Evolutionary conservation across 169 alveolate genomes (phyloP).

Genomic region (Plasmodium knowlesi): DNA sequence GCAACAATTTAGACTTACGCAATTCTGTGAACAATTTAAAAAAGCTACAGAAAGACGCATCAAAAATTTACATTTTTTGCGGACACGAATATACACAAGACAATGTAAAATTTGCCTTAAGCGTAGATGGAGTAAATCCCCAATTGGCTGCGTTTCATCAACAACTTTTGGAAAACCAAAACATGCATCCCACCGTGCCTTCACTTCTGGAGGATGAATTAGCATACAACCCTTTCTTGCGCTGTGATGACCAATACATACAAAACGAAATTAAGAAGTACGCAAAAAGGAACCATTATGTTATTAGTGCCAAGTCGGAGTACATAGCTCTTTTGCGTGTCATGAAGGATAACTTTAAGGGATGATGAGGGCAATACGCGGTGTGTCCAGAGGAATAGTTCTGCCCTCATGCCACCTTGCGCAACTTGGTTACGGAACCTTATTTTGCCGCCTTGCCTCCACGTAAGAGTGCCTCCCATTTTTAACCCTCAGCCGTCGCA

Average conservation of each 20-base stretch:
- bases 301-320: slow-evolving; percentile 15
- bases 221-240: slow-evolving; percentile 49
- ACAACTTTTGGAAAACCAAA: not conserved
- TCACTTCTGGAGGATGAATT: slow-evolving; percentile 32
- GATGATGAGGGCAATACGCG: not conserved
- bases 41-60: slow-evolving; percentile 5
- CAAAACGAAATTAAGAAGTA: slow-evolving; percentile 10
- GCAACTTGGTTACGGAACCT: not conserved
- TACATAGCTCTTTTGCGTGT: slow-evolving; percentile 22
- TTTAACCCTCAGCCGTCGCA: not conserved
- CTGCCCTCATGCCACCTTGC: not conserved
- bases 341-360: slow-evolving; percentile 62
- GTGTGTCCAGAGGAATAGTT: not conserved
- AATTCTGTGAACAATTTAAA: slow-evolving; percentile 37
- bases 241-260: slow-evolving; percentile 20
- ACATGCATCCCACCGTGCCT: slow-evolving; percentile 38
- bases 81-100: slow-evolving; percentile 66
- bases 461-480: too few relatives aligned
- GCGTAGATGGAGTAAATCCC: slow-evolving; percentile 18
- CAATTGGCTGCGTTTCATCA: slow-evolving; percentile 18
- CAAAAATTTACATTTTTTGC: slow-evolving; percentile 39
- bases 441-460: not conserved
- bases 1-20: slow-evolving; percentile 27
- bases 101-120: slow-evolving; percentile 55
- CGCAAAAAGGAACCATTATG: slow-evolving; percentile 32